Evolutionary conservation across 2,329 filamentous ascomycete genomes (phyloP), one percentile per base, ranked within the genome.

Genomic region (Nannizziopsis barbatae): DNA sequence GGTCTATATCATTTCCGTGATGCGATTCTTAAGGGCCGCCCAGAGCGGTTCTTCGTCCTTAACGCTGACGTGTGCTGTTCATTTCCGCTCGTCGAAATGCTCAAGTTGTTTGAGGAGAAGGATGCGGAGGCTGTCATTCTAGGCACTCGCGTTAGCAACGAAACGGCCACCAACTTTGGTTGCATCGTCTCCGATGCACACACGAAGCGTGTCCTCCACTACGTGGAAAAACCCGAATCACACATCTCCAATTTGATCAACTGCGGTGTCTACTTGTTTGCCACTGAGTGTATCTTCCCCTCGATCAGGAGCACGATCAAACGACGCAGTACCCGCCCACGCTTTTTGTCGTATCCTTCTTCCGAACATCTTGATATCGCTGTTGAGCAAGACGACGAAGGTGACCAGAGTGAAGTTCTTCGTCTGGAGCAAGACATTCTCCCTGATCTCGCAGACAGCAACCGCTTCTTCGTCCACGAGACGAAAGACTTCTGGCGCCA

Each of bases 401-500:
- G 77, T 52, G 75, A 79, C 67, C 83, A 84, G 69, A 90, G 80
- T 63, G 83, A 94, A 60, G 86, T 95, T 43, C 84, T 98, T 58
- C 86, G 92, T 46, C 77, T 98, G 49, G 92, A 98, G 72, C 92
- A 96, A 71, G 92, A 98, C 65, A 95, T 96, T 45, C 77, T 98
- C 51, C 84, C 88, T 45, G 90, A 96, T 62, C 81, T 96, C 61
- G 90, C 92, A 53, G 92, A 96, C 70, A 95, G 80, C 77, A 92
- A 94, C 71, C 86, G 92, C 67, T 98, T 98, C 75, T 96, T 88
- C 70, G 92, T 96, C 30, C 85, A 95, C 67, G 92, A 98, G 74
- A 96, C 90, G 56, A 94, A 93, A 73, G 92, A 96, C 67, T 98
- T 98, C 70, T 98, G 92, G 92, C 87, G 92, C 59, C 92, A 98